A percentile compares a stretch with the other conserved stretches of the same genome.
These are phyloP conservation scores for Aspergillus biplanus DNA, from an alignment of 495 filamentous ascomycete species.

Conservation along the genomic window DNA sequence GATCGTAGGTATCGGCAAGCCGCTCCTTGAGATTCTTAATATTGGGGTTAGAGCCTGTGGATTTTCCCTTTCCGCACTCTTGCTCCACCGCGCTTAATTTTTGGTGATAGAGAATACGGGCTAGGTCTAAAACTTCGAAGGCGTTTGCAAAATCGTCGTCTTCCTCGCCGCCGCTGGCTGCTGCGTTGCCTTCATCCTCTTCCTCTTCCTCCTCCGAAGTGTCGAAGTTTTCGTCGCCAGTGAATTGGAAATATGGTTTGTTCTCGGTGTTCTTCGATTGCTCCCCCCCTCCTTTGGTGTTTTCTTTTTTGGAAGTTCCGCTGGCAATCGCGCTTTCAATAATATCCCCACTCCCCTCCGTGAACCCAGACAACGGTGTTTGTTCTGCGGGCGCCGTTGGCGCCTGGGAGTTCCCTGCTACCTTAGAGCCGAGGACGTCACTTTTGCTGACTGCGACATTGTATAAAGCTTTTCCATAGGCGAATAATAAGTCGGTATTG, in stretches of 20 bases:
- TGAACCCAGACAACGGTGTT: slow-evolving; percentile 22
- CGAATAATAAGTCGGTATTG: slow-evolving; percentile 90
- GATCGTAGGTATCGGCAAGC: slow-evolving; percentile 86
- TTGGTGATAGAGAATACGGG: slow-evolving; percentile 75
- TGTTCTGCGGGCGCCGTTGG: slow-evolving; percentile 31
- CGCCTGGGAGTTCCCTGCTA: slow-evolving; percentile 59
- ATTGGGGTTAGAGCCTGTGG: slow-evolving; percentile 49
- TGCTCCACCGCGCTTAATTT: slow-evolving; percentile 59
- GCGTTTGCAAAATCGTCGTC: slow-evolving; percentile 91
- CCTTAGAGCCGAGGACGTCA: slow-evolving; percentile 86
- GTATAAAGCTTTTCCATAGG: slow-evolving; percentile 91
- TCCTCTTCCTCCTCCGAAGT: slow-evolving; percentile 71
- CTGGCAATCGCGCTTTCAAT: slow-evolving; percentile 35
- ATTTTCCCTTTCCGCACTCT: slow-evolving; percentile 53
- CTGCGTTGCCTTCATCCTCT: slow-evolving; percentile 51
- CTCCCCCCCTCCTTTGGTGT: slow-evolving; percentile 18
- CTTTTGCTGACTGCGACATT: slow-evolving; percentile 91
- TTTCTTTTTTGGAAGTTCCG: slow-evolving; percentile 37
- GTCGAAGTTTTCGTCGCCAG: slow-evolving; percentile 91
- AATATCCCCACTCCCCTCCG: slow-evolving; percentile 25
- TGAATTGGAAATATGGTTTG: slow-evolving; percentile 87
- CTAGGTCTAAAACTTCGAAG: slow-evolving; percentile 89
- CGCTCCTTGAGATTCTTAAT: slow-evolving; percentile 74
- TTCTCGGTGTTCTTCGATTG: slow-evolving; percentile 44
- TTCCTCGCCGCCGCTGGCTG: slow-evolving; percentile 64